These are phyloP conservation scores for Turritis glabra DNA, from an alignment of 345 rosid species.

Conservation along the genomic window DNA sequence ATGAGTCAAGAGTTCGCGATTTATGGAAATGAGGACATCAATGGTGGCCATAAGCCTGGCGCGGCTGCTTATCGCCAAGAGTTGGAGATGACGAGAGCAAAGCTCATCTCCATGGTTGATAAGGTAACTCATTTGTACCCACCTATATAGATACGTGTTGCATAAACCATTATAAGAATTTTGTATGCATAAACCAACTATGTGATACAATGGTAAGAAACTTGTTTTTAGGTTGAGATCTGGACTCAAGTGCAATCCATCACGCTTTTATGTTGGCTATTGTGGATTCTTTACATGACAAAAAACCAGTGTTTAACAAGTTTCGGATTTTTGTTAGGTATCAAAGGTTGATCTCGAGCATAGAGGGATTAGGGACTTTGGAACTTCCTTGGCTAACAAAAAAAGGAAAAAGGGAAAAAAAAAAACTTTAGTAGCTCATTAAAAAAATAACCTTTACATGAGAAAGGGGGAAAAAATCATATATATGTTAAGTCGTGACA, in stretches of 20 bases:
- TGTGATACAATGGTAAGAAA: not conserved
- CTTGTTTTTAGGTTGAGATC: not conserved
- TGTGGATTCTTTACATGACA: not conserved
- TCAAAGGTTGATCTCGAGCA: not conserved
- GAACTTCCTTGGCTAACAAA: not conserved
- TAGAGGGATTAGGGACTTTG: not conserved
- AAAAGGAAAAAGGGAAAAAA: not conserved
- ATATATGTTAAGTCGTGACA: not conserved
- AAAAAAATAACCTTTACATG: not conserved
- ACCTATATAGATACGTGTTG: not conserved
- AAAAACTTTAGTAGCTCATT: not conserved
- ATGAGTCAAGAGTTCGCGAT: constrained; percentile 24
- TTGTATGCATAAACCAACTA: not conserved
- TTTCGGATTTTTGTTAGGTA: not conserved
- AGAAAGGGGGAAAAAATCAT: not conserved
- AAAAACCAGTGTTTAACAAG: not conserved
- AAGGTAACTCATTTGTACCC: constrained; percentile 47
- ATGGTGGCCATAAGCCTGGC: not conserved
- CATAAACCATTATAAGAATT: not conserved
- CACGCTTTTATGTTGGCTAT: not conserved
- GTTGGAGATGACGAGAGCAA: constrained; percentile 62
- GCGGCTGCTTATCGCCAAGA: constrained; percentile 48
- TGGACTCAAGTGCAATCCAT: not conserved
- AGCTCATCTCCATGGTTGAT: constrained; percentile 64
- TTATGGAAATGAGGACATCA: not conserved